Base-by-base conservation (phyloP, 805 yeast species). In the Lipomyces japonicus region DNA sequence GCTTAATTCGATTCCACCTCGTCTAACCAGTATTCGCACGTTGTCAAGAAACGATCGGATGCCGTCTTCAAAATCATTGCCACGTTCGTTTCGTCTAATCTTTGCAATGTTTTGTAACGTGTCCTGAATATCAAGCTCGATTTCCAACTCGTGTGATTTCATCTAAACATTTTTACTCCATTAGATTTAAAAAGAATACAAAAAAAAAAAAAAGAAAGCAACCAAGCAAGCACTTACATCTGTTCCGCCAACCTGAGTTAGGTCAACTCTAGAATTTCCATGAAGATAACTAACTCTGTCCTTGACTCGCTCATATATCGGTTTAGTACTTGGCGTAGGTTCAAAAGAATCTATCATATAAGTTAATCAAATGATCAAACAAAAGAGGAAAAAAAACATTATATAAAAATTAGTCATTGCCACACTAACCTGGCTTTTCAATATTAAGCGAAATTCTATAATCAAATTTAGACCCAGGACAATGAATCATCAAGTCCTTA, bases 391-490 rank as follows among this genome's bases (percentile, higher is more conserved):
- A 12, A 16, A 36, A 16, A 12, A 14, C 36, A 23, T 9, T 18
- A 30, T 19, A 10, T n/a, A 16, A 23, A 26, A n/a, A 28, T 16
- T 14, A 12, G 3, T 16, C 4, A 6, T 28, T n/a, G 28, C 23
- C 16, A 16, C 12, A 21, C 45, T 14, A 32, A 21, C 40, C 30
- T 18, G 55, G 58, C 35, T 28, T 37, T 40, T 54, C 58, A 9
- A 51, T 35, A 39, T 50, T 51, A 25, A 54, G 42, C 1, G 56
- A 51, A 4, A 54, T 50, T 7, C 58, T 51, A 22, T 46, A 28
- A 16, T 54, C 58, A 31, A 42, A 54, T 39, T 43, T 46, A 9
- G 58, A 54, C n/a, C 51, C 55, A 3, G 58, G 58, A 35, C 44
- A 54, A n/a, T 24, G 30, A 22, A 54, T 46, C 56, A 54, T 43